Evolutionary conservation across 805 yeast genomes (phyloP), one percentile per base, ranked within the genome.

Genomic region (Saturnispora zaruensis): DNA sequence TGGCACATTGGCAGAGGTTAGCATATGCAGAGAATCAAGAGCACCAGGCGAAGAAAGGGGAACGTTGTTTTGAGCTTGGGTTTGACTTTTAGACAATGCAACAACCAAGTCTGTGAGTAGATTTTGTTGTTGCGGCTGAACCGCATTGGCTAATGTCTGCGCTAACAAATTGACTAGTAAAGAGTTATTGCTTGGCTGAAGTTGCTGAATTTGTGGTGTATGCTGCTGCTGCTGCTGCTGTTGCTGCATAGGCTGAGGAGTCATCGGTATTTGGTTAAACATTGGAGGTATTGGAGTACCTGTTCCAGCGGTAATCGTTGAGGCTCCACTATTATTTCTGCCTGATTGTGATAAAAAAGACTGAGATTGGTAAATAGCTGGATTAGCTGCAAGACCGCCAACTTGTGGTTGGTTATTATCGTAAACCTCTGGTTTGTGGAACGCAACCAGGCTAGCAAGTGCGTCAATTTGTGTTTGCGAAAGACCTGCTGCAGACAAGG

Each of bases 401-500:
- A 45, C 28, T 13, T 16, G 40, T 7, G 26, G 37, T 33, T 24
- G 44, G 18, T 30, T 25, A 2, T 40, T 33, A 4, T 33, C 33
- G 20, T 55, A 34, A 25, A 57, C 49, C 23, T 59, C 64, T 6
- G 60, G 58, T 47, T 69, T 65, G 63, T 84, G 84, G 56, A 81
- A 85, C 0, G 89, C 90, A 30, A 84, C 78, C 46, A 84, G 70
- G 0, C 87, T 87, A 5, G 87, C 81, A 32, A 85, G 67, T 2
- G 87, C 79, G 58, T 82, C 87, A 13, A 85, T 84, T 61, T 85
- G 93, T 34, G 79, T 79, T 50, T 74, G 78, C 2, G 79, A 70
- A 40, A 85, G 71, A 0, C 93, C 93, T 2, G 82, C 87, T 6
- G 78, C 76, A 6, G 74, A 74, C 42, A 85, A 63, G 1, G 88